Percentiles rank a stretch among this genome's conserved stretches.
phyloP scores from a whole-genome alignment of 2,329 filamentous ascomycete species.

The Plenodomus tracheiphilus region DNA sequence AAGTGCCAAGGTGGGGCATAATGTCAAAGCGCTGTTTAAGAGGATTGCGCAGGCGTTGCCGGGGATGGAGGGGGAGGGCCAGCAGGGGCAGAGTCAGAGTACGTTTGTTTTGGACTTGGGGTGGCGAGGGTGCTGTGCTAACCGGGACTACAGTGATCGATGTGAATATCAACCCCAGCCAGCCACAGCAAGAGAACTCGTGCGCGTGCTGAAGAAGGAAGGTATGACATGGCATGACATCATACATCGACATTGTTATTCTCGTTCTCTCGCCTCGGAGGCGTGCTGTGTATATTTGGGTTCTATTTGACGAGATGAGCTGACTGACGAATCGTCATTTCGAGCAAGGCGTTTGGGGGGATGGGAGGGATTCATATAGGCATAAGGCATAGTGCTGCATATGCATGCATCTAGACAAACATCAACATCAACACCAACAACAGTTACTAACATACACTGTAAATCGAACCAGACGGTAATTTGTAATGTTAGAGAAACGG shows the following conservation, averaged over 20 bases:
- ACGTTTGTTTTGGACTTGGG: slow-evolving; percentile 45
- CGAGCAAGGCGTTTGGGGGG: slow-evolving; percentile 46
- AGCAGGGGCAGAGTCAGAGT: slow-evolving; percentile 80
- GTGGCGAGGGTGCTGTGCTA: slow-evolving; percentile 3
- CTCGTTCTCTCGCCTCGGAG: slow-evolving; percentile 27
- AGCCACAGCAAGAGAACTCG: slow-evolving; percentile 62
- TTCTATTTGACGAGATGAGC: slow-evolving; percentile 18
- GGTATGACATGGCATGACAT: not conserved
- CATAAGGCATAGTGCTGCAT: slow-evolving; percentile 33
- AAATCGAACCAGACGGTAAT: not conserved
- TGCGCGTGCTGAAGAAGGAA: slow-evolving; percentile 46
- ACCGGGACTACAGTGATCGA: slow-evolving; percentile 72
- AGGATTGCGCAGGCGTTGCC: slow-evolving; percentile 97
- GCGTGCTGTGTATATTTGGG: slow-evolving; percentile 43
- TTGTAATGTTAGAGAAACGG: too few species aligned
- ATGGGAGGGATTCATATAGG: slow-evolving; percentile 19
- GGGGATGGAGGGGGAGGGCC: slow-evolving; percentile 92
- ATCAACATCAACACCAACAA: not conserved
- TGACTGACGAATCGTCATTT: slow-evolving; percentile 29
- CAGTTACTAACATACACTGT: not conserved
- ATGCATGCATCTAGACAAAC: slow-evolving; percentile 7
- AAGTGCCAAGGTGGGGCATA: slow-evolving; percentile 95
- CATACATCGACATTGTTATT: slow-evolving; percentile 10
- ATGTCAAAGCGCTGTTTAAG: slow-evolving; percentile 96
- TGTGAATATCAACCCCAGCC: slow-evolving; percentile 78